Base-by-base conservation (phyloP, 768 basidiomycete species). In the Tulasnella sp. region DNA sequence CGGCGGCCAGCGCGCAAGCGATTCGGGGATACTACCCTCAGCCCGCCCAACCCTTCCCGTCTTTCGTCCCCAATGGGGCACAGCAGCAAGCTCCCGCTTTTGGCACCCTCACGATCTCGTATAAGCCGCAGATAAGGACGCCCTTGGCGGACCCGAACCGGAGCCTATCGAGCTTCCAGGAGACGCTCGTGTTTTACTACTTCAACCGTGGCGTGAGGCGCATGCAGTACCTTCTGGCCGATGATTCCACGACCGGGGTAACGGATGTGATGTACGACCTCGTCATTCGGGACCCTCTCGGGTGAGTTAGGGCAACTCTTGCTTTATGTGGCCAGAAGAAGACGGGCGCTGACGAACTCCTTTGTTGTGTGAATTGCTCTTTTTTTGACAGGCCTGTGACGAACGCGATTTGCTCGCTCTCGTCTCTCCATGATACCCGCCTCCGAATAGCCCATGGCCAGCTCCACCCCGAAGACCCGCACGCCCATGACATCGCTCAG, bases 351-450 rank as follows among this genome's bases (percentile, higher is more conserved):
- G 79, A 79, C 60, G 50, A 31, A 37, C 9, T 34, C 28, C 60
- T 72, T 76, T 37, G 42, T 28, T 74, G 74, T 73, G 37, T 37
- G 37, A 37, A 37, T 37, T 37, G 37, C 37, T 24, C 37, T 79
- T 44, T 22, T 54, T 54, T 54, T 46, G 31, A 34, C 46, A 80
- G 79, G n/a, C 89, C 93, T 2, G 90, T 94, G 64, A 90, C 93
- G 7, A 90, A 91, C 84, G 92, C 93, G 7, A 89, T 94, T 48
- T 93, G 92, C 85, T 93, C 94, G n/a, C 88, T 95, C 74, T 90
- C 93, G 64, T 90, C 90, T 83, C 88, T 94, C 58, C 93, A 95
- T 84, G 89, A 89, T 83, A 90, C 89, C 81, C 90, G 90, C 75
- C 88, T 89, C 85, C 91, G 90, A 48, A 88, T 91, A 41, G 88